Evolutionary conservation across 78 protist genomes (phyloP).

Genomic region (Capsaspora owczarzaki): DNA sequence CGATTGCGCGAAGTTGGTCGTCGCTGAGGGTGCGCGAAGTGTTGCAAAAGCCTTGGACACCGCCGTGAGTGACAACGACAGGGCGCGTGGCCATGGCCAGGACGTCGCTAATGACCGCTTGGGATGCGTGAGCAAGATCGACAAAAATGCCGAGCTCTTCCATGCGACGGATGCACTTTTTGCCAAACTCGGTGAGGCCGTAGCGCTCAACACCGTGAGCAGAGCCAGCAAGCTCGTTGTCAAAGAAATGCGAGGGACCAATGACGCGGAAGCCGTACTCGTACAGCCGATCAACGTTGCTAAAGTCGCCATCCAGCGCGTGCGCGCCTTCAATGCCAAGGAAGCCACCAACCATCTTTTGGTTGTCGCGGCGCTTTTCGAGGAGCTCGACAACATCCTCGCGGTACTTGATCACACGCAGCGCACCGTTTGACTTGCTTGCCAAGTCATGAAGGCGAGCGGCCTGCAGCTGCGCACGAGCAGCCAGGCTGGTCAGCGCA

Average conservation of each 20-base stretch:
- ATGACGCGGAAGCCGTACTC: background rate
- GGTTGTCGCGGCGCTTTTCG: background rate
- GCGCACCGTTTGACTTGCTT: background rate
- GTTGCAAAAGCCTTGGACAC: background rate
- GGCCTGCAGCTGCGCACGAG: background rate
- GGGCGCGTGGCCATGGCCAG: background rate
- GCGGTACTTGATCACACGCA: background rate
- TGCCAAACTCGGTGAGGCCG: background rate
- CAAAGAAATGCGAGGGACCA: background rate
- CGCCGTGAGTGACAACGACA: background rate
- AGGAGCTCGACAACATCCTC: background rate
- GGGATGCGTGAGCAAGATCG: background rate
- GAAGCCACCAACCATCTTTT: background rate
- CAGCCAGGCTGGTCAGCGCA: background rate
- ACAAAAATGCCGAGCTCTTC: background rate
- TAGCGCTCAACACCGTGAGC: background rate
- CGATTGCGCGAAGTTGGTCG: background rate
- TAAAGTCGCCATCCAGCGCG: background rate
- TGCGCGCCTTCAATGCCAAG: background rate
- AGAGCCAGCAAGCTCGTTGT: background rate
- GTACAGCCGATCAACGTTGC: background rate
- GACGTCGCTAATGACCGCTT: background rate
- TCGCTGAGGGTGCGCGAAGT: background rate
- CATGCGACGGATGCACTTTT: background rate
- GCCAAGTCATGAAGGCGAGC: background rate